A percentile compares a stretch with the other conserved stretches of the same genome.
Evolutionary conservation across 495 filamentous ascomycete species (phyloP).

Genomic region (Hapsidospora chrysogenum): DNA sequence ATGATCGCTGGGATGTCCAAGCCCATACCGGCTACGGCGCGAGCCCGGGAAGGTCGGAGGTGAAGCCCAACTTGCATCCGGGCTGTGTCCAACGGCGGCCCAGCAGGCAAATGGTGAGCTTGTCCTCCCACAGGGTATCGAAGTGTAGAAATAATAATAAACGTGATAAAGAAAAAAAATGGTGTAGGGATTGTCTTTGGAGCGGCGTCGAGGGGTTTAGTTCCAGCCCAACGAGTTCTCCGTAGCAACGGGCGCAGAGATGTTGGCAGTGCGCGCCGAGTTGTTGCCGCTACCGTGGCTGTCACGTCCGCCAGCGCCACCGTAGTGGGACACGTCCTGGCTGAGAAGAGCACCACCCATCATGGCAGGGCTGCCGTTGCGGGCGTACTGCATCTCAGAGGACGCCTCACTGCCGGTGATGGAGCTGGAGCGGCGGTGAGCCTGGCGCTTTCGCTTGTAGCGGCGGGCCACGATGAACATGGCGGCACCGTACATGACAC

Average conservation of each 20-base stretch:
- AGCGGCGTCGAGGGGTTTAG: slow-evolving; percentile 28
- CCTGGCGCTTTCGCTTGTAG: slow-evolving; percentile 74
- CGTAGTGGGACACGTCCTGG: slow-evolving; percentile 30
- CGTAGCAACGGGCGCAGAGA: slow-evolving; percentile 77
- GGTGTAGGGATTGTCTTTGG: slow-evolving; percentile 5
- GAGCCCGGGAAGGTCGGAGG: too few species aligned
- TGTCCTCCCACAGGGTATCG: slow-evolving; percentile 30
- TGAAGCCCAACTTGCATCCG: too few species aligned
- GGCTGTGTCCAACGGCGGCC: too few species aligned
- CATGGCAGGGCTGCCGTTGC: slow-evolving; percentile 38
- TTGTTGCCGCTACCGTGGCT: slow-evolving; percentile 47
- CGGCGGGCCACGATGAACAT: slow-evolving; percentile 93
- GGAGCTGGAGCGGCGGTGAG: slow-evolving; percentile 65
- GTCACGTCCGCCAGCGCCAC: slow-evolving; percentile 35
- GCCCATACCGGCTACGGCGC: too few species aligned
- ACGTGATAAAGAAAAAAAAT: too few species aligned
- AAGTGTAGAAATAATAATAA: slow-evolving; percentile 18
- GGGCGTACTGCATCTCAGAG: slow-evolving; percentile 35
- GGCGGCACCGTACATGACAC: slow-evolving; percentile 87
- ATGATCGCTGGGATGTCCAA: too few species aligned
- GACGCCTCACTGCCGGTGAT: slow-evolving; percentile 20
- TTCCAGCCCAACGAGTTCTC: slow-evolving; percentile 99
- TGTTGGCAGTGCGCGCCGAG: slow-evolving; percentile 54
- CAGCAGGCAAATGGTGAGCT: too few species aligned
- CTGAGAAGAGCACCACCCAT: slow-evolving; percentile 35